Conservation (phyloP, 768 basidiomycete species). For the Termitomyces sp. region DNA sequence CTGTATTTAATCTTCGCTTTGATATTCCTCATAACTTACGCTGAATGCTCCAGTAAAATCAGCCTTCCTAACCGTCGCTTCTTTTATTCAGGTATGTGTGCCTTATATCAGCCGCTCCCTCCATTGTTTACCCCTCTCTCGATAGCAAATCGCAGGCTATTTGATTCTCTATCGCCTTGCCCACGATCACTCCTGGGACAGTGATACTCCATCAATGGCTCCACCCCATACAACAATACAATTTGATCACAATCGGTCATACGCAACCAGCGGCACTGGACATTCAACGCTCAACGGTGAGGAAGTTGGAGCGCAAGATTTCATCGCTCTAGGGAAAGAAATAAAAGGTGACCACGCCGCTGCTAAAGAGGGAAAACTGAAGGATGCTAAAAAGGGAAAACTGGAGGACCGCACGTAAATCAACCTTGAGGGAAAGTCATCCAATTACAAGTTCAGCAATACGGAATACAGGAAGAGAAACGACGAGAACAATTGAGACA, state of each 20-base stretch:
- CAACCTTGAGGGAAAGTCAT: background rate
- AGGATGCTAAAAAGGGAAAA: background rate
- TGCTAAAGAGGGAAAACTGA: background rate
- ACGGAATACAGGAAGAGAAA: background rate
- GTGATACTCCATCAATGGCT: slow-evolving; percentile 14
- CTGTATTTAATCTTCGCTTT: slow-evolving; percentile 35
- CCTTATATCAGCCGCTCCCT: background rate
- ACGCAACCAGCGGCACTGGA: background rate
- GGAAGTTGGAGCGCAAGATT: background rate
- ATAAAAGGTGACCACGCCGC: background rate
- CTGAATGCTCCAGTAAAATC: slow-evolving; percentile 34
- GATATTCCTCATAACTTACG: slow-evolving; percentile 35
- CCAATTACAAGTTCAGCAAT: background rate
- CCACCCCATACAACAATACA: slow-evolving; percentile 7
- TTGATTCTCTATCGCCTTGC: slow-evolving; percentile 35
- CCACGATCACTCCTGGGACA: slow-evolving; percentile 32
- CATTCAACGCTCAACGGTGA: background rate
- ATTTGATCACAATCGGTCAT: background rate
- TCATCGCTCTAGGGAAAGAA: background rate
- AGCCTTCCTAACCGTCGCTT: slow-evolving; percentile 30
- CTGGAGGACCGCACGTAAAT: background rate
- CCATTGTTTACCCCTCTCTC: background rate
- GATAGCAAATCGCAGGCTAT: slow-evolving; percentile 30
- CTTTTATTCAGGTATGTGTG: slow-evolving; percentile 27
- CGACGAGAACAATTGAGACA: no score